These are phyloP conservation scores for Pythium insidiosum DNA, from an alignment of 352 stramenopile species.

Conservation along the genomic window DNA sequence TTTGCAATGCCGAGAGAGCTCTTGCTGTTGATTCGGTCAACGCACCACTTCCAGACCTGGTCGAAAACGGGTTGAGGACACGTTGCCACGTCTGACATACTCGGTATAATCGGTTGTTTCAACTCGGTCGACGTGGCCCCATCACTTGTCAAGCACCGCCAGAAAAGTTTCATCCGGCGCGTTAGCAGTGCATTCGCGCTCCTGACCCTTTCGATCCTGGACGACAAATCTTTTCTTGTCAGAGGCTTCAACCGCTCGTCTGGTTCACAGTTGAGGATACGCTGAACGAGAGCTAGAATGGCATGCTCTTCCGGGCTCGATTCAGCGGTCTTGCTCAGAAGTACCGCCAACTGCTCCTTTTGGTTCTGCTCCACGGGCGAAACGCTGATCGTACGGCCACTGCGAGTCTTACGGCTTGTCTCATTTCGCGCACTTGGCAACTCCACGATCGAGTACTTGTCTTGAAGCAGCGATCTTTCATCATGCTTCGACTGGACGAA, in stretches of 20 bases:
- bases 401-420: no score
- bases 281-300: constrained; percentile 40
- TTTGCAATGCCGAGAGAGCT: constrained; percentile 57
- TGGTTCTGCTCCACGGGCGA: no score
- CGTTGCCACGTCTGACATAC: constrained; percentile 39
- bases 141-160: constrained; percentile 63
- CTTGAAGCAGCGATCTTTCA: constrained; percentile 55
- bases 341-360: no score
- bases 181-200: constrained; percentile 51
- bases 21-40: constrained; percentile 80
- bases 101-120: constrained; percentile 21
- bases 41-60: constrained; percentile 80
- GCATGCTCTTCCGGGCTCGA: constrained; percentile 33
- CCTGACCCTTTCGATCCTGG: constrained; percentile 36
- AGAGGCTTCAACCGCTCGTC: constrained; percentile 58
- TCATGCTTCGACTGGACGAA: constrained; percentile 54
- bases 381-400: no score
- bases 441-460: constrained; percentile 41
- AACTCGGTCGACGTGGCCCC: no score
- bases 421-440: no score
- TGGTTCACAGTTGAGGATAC: constrained; percentile 42
- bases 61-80: constrained; percentile 52
- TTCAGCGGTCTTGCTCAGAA: constrained; percentile 7
- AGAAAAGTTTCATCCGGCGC: constrained; percentile 82
- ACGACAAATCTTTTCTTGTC: constrained; percentile 23